phyloP scores from a whole-genome alignment of 2,329 filamentous ascomycete species.

The Monosporascus sp. region DNA sequence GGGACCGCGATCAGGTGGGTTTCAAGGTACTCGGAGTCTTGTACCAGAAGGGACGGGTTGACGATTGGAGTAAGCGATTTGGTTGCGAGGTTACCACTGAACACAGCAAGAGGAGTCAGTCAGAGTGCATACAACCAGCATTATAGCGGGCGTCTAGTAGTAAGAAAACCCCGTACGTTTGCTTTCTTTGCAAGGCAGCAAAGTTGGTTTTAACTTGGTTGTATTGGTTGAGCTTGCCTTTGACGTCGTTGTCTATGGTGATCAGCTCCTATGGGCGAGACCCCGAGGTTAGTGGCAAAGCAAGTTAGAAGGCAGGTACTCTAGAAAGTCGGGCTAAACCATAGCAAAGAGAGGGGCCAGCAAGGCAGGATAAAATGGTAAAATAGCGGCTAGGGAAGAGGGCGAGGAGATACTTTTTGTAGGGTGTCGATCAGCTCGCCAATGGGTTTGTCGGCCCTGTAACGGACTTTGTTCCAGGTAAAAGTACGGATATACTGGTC shows the following conservation, averaged over 20 bases:
- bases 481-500: constrained; percentile 88
- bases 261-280: constrained; percentile 62
- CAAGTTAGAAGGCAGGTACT: background rate
- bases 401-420: constrained; percentile 61
- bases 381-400: background rate
- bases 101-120: constrained; percentile 6
- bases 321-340: too few species aligned
- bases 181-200: constrained; percentile 74
- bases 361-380: background rate
- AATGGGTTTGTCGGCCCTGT: constrained; percentile 86
- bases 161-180: constrained; percentile 57
- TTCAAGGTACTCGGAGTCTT: constrained; percentile 93
- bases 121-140: background rate
- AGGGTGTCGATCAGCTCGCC: constrained; percentile 80
- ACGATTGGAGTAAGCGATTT: constrained; percentile 90
- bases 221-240: constrained; percentile 90
- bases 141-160: background rate
- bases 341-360: too few species aligned
- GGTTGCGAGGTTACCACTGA: constrained; percentile 84
- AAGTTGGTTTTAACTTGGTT: constrained; percentile 85
- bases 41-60: constrained; percentile 71
- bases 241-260: constrained; percentile 93
- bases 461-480: constrained; percentile 96
- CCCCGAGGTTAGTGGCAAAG: constrained; percentile 6
- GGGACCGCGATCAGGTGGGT: constrained; percentile 92